Evolutionary conservation across 306 rosid genomes (phyloP).

Genomic region (Lotus japonicus): DNA sequence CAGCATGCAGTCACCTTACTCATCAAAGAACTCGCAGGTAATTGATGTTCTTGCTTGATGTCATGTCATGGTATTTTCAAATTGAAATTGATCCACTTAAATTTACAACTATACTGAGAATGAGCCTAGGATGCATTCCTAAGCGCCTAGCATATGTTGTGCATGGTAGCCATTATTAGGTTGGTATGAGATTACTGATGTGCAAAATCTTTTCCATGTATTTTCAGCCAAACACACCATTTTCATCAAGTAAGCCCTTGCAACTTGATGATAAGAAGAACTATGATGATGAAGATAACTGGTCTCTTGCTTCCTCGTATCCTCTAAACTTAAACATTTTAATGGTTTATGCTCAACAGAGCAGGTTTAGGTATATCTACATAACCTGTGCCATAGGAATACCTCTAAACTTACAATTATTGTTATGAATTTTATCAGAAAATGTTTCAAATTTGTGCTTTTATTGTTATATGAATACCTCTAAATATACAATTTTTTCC

Average conservation of each 20-base stretch:
- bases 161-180: background rate
- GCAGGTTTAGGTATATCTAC: background rate
- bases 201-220: background rate
- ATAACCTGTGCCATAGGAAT: background rate
- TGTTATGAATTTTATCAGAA: background rate
- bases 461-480: background rate
- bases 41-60: slow-evolving; percentile 6
- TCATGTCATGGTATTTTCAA: background rate
- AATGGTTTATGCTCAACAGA: slow-evolving; percentile 3
- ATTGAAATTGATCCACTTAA: background rate
- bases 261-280: slow-evolving; percentile 53
- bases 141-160: background rate
- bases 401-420: background rate
- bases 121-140: background rate
- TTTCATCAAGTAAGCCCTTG: slow-evolving; percentile 41
- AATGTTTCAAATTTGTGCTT: too few species aligned
- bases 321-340: slow-evolving; percentile 37
- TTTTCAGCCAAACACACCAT: slow-evolving; percentile 71
- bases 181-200: slow-evolving; percentile 11
- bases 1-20: slow-evolving; percentile 38
- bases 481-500: slow-evolving; percentile 23
- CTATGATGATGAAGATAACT: slow-evolving; percentile 75
- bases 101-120: background rate
- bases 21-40: slow-evolving; percentile 53
- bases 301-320: slow-evolving; percentile 94